Base-by-base conservation (phyloP, 495 filamentous ascomycete genomes). In the Penicillium crystallinum region DNA sequence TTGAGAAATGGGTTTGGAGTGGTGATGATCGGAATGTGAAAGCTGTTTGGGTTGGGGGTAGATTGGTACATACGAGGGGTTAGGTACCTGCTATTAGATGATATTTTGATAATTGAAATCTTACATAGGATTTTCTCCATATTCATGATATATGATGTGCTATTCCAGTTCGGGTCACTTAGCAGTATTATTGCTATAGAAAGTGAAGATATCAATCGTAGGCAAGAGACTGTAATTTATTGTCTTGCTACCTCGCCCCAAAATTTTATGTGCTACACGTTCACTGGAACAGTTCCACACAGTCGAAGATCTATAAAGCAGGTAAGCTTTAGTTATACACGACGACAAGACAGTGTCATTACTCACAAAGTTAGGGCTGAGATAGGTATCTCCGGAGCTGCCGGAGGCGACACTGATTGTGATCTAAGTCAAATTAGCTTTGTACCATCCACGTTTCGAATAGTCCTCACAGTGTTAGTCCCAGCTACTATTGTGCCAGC, bases 1-100 rank as follows among this genome's bases (percentile, higher is more conserved):
- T 96, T n/a, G 83, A 87, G 30, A 96, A 96, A 76, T 97, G 91
- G 91, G 75, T 95, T 36, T 96, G 83, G 72, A 85, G 80, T 52
- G 91, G 91, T 0, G 90, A 96, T 75, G 91, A 96, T 68, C 68
- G 91, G 49, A 95, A 95, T 69, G 87, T 87, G 0, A 73, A 71
- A 61, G 80, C 69, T 56, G 91, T 96, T 1, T 96, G 88, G 89
- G 89, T 96, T 50, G 37, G 42, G 7, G 62, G 62, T 6, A 68
- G 82, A 61, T 66, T 89, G 67, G 91, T 95, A 35, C 89, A 92
- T 71, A 66, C 79, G 60, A 46, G 57, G 34, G 39, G 7, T 8
- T 40, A 49, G 31, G 15, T 38, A 14, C 1, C 3, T 4, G 8
- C 9, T 38, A n/a, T 12, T 44, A 19, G 9, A 12, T 19, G 38